A percentile compares a stretch with the other conserved stretches of the same genome.
phyloP scores from a whole-genome alignment of 139 green algal species.

The Micractinium conductrix region DNA sequence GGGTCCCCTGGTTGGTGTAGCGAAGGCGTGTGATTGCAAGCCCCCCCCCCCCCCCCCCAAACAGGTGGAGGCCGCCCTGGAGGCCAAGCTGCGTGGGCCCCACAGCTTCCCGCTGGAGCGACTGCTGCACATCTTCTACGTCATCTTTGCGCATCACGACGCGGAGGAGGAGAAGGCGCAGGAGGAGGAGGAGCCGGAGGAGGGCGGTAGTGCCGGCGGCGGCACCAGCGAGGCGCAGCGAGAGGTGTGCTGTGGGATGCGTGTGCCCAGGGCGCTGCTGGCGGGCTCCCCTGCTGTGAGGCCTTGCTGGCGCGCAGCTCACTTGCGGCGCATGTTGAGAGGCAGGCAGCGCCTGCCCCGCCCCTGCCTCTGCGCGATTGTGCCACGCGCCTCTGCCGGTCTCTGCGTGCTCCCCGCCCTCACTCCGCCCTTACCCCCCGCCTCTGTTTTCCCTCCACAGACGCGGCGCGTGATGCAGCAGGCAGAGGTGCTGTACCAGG shows the following conservation, averaged over 20 bases:
- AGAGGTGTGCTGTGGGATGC: too few relatives aligned
- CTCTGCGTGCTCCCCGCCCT: background rate
- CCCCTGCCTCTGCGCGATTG: background rate
- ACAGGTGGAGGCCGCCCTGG: constrained; percentile 57
- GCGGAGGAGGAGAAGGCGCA: constrained; percentile 14
- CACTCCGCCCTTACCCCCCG: background rate
- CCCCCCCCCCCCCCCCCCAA: background rate
- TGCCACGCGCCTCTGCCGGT: background rate
- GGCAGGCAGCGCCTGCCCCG: too few relatives aligned
- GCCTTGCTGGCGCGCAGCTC: too few relatives aligned
- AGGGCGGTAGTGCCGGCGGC: background rate
- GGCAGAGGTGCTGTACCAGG: constrained; percentile 31
- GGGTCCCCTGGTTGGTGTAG: too few relatives aligned
- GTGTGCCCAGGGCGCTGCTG: too few relatives aligned
- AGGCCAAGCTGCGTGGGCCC: constrained; percentile 59
- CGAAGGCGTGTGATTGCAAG: too few relatives aligned
- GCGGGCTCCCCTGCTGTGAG: too few relatives aligned
- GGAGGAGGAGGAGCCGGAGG: background rate
- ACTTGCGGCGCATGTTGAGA: too few relatives aligned
- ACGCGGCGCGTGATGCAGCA: constrained; percentile 24
- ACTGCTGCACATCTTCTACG: constrained; percentile 66
- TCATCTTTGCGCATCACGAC: constrained; percentile 41
- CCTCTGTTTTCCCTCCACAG: background rate
- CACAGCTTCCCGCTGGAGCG: constrained; percentile 71
- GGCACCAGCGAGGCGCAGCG: background rate